phyloP scores from a whole-genome alignment of 257 asterid genomes.

The Solanum tarapatanum region DNA sequence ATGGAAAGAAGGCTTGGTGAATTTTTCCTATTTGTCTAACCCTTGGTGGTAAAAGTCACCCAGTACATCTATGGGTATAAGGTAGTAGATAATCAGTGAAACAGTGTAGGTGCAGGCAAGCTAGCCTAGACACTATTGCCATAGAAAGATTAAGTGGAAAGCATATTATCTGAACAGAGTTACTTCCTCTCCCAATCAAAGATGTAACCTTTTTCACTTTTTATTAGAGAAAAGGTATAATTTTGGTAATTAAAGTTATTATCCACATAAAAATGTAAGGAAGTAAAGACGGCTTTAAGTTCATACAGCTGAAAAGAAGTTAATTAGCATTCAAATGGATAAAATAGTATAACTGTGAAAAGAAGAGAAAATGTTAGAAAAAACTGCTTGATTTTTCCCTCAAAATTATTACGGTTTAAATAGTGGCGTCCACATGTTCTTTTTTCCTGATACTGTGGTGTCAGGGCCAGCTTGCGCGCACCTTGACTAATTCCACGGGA shows the following conservation, averaged over 20 bases:
- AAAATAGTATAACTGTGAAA: neutral
- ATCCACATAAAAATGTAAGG: neutral
- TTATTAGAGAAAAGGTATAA: neutral
- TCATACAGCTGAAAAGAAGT: neutral
- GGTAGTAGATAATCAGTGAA: neutral
- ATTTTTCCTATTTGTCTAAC: neutral
- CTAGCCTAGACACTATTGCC: neutral
- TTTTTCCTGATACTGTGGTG: neutral
- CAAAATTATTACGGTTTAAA: neutral
- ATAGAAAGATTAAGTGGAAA: neutral
- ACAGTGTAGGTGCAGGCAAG: neutral
- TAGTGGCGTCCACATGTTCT: neutral
- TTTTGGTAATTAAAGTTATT: neutral
- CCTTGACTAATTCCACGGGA: neutral
- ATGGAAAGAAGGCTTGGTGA: neutral
- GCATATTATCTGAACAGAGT: neutral
- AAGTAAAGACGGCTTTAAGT: neutral
- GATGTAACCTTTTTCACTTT: neutral
- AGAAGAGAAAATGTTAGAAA: neutral
- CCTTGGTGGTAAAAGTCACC: neutral
- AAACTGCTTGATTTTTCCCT: neutral
- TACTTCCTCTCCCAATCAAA: neutral
- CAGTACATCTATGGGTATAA: neutral
- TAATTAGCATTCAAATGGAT: neutral
- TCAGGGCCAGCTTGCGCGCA: neutral